Base-by-base conservation (phyloP, 495 filamentous ascomycete species). In the Choiromyces venosus region DNA sequence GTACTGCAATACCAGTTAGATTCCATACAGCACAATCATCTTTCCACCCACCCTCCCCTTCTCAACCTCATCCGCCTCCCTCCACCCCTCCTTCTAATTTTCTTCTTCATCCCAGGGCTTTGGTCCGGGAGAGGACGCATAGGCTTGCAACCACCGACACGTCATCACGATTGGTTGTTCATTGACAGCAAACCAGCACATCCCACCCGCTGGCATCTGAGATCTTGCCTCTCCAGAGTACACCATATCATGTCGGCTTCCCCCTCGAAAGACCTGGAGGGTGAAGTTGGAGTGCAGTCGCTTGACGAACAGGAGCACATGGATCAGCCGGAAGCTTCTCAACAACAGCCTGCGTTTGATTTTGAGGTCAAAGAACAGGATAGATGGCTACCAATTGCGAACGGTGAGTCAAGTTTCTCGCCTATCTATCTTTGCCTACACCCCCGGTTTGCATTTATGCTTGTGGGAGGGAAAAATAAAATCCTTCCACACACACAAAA, bases 331-430 rank as follows among this genome's bases (percentile, higher is more conserved):
- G 89, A 90, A 81, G 79, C 84, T 81, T 86, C 87, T 81, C 85
- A 84, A 82, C 87, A 89, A 76, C 87, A 85, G 80, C 84, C 87
- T 82, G 87, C 87, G 86, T 93, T 91, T 86, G 95, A 98, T 85
- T 97, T 98, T 84, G 95, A 99, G 85, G 96, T 99, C 84, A 99
- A 99, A 87, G 95, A 99, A 84, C 95, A 99, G 84, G 95, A 99
- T 85, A 87, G 95, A 87, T 99, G 95, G 95, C 90, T 99, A 84
- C 95, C 95, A 85, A 99, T 99, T 89, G 95, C 95, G 86, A 99
- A 99, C 94, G 95, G 95, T 99, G 74, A 77, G 75, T 77, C 74
- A 89, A 89, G 92, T 93, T 81, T 83, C 82, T 83, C 84, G 82
- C 86, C 85, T 85, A 86, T 84, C 81, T 84, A 79, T 83, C 82